Conservation (phyloP, 441 rosid genomes). For the Dalechampia spathulata region DNA sequence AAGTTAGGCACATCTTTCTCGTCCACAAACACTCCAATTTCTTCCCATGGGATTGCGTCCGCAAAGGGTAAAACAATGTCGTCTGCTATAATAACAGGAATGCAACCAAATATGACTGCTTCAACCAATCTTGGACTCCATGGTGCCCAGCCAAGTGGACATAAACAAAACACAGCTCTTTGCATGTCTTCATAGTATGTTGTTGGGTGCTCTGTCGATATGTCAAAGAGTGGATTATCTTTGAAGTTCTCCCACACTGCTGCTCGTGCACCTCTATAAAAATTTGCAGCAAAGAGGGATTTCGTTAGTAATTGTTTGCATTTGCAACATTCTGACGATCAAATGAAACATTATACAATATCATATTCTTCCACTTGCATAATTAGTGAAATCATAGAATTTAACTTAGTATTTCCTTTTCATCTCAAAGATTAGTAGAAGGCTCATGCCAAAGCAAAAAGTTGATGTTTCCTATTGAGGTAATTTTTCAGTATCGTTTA, state of each 20-base stretch:
- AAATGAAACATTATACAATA: neutral
- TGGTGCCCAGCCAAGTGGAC: slow-evolving; percentile 96
- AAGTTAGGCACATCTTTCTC: slow-evolving; percentile 82
- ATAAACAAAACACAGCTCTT: slow-evolving; percentile 75
- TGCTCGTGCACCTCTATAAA: slow-evolving; percentile 81
- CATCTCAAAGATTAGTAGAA: neutral
- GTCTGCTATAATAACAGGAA: slow-evolving; percentile 90
- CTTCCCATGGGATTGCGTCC: slow-evolving; percentile 97
- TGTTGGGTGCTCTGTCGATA: slow-evolving; percentile 87
- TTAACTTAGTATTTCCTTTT: neutral
- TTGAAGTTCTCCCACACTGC: slow-evolving; percentile 98
- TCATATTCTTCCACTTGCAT: neutral
- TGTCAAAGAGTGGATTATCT: slow-evolving; percentile 81
- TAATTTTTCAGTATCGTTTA: no score
- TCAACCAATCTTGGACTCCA: slow-evolving; percentile 98
- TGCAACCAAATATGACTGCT: slow-evolving; percentile 94
- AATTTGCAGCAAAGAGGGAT: slow-evolving; percentile 2
- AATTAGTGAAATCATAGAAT: neutral
- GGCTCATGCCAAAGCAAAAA: neutral
- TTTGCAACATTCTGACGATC: neutral
- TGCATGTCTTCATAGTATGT: slow-evolving; percentile 98
- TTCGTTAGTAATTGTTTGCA: neutral
- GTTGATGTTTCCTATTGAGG: neutral
- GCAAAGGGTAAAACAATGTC: slow-evolving; percentile 95
- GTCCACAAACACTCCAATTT: slow-evolving; percentile 76